A percentile compares a stretch with the other conserved stretches of the same genome.
phyloP scores from a whole-genome alignment of 768 basidiomycete species.

The Trametes cingulata region DNA sequence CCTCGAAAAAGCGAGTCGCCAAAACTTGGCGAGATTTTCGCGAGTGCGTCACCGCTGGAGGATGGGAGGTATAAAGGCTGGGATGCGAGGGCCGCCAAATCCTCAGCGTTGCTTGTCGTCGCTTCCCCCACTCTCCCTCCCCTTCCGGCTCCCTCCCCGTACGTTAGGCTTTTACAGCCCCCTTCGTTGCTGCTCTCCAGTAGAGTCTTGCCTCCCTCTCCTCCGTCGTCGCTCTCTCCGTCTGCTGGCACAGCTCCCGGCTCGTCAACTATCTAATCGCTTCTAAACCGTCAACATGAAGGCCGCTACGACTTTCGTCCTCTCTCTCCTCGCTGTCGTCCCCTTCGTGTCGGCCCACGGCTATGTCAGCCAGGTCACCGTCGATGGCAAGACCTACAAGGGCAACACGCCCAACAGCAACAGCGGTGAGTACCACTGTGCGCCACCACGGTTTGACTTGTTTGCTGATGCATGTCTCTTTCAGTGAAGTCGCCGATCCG shows the following conservation, averaged over 20 bases:
- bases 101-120: background rate
- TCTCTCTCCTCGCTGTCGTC: slow-evolving; percentile 23
- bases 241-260: slow-evolving; percentile 5
- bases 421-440: slow-evolving; percentile 38
- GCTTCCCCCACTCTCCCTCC: background rate
- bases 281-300: slow-evolving; percentile 1
- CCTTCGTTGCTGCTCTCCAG: background rate
- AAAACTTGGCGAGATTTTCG: background rate
- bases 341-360: slow-evolving; percentile 42
- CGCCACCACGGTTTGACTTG: slow-evolving; percentile 23
- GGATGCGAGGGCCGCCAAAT: background rate
- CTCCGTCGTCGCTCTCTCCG: background rate
- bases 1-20: background rate
- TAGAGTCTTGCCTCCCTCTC: background rate
- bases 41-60: background rate
- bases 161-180: background rate
- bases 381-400: slow-evolving; percentile 46
- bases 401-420: slow-evolving; percentile 44
- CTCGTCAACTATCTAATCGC: background rate
- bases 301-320: slow-evolving; percentile 5
- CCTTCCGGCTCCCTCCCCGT: background rate
- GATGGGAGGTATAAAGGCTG: background rate
- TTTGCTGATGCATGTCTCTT: background rate
- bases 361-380: slow-evolving; percentile 40
- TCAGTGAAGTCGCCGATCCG: slow-evolving; percentile 36